Conservation (phyloP, 257 asterid genomes). For the Linderniella brevidens region DNA sequence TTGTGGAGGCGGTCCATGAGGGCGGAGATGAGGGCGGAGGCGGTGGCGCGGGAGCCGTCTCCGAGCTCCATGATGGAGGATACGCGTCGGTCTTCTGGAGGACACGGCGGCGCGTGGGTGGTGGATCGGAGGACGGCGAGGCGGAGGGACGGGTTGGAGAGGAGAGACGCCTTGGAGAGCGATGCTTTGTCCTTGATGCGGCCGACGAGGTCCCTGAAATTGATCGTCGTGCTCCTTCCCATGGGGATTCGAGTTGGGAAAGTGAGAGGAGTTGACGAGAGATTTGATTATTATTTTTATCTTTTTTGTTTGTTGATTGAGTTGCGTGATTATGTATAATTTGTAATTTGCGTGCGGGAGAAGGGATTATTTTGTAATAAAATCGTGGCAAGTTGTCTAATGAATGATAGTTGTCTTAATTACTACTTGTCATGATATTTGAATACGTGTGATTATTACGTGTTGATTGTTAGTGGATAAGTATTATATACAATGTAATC, state of each 20-base stretch:
- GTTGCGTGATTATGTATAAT: too few relatives aligned
- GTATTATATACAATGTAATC: too few relatives aligned
- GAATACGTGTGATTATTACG: too few relatives aligned
- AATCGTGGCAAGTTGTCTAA: too few relatives aligned
- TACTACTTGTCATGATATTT: too few relatives aligned
- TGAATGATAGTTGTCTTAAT: too few relatives aligned
- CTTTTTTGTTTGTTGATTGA: too few relatives aligned
- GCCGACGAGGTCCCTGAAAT: conserved; percentile 21
- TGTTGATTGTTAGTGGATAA: too few relatives aligned
- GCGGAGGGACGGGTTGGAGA: conserved; percentile 31
- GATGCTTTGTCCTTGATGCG: conserved; percentile 41
- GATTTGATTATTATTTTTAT: too few relatives aligned
- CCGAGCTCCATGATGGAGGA: conserved; percentile 48
- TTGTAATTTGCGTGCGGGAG: too few relatives aligned
- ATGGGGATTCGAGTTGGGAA: conserved; percentile 8
- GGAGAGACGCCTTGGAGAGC: conserved; percentile 35
- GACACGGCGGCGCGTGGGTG: conserved; percentile 40
- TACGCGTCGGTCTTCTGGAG: conserved; percentile 29
- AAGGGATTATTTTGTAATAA: too few relatives aligned
- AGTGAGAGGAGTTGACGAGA: too few relatives aligned
- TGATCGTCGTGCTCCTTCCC: conserved; percentile 15
- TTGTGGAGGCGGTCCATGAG: conserved; percentile 71
- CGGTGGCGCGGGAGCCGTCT: conserved; percentile 60
- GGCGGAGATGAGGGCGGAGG: conserved; percentile 41
- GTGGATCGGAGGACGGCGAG: conserved; percentile 71